Evolutionary conservation across 108 stramenopile species (phyloP).

Genomic region (Heterococcus sp.): DNA sequence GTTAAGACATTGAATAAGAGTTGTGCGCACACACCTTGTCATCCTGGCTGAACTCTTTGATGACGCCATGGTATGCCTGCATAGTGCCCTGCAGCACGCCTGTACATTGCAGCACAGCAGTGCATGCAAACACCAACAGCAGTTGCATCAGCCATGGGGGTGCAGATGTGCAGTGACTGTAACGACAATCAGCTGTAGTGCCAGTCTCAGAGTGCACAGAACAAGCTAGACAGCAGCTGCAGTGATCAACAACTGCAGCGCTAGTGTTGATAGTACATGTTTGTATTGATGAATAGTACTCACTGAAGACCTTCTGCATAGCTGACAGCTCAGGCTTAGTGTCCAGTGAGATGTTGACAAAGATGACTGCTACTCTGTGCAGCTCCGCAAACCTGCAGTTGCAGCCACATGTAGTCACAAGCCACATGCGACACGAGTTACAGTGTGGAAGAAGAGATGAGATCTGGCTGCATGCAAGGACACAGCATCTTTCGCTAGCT

Average conservation of each 20-base stretch:
- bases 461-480: not conserved
- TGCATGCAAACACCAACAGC: not conserved
- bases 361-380: slow-evolving; percentile 10
- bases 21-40: slow-evolving; percentile 16
- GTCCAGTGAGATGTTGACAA: slow-evolving; percentile 15
- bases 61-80: slow-evolving; percentile 27
- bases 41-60: slow-evolving; percentile 47
- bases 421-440: not conserved
- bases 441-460: not conserved
- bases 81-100: slow-evolving; percentile 19
- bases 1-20: too few species aligned
- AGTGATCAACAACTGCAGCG: too few species aligned
- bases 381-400: slow-evolving; percentile 19
- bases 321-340: not conserved
- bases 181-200: too few species aligned
- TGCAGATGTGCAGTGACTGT: too few species aligned
- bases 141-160: not conserved
- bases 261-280: too few species aligned
- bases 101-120: not conserved
- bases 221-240: too few species aligned
- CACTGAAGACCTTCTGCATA: not conserved
- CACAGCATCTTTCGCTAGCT: not conserved
- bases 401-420: not conserved
- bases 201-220: too few species aligned
- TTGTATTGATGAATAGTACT: too few species aligned